A percentile compares a stretch with the other conserved stretches of the same genome.
Conservation (phyloP, 73 alveolate species). For the Paramecium sexaurelia region DNA sequence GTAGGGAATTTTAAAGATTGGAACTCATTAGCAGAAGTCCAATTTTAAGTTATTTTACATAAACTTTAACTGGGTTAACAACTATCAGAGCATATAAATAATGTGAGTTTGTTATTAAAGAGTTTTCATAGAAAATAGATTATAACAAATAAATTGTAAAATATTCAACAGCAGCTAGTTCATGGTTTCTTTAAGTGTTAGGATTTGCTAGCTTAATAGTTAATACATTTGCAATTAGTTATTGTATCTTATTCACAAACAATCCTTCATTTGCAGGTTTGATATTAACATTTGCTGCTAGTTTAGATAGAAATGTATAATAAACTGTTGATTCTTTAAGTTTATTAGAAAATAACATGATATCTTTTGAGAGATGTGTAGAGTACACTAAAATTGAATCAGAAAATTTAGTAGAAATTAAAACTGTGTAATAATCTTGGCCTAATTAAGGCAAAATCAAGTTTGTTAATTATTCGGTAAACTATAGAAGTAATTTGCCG, state of each 20-base stretch:
- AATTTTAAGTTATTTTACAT: conserved; percentile 79
- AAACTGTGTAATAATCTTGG: conserved; percentile 68
- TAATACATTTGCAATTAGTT: neutral
- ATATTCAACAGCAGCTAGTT: conserved; percentile 2
- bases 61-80: conserved; percentile 74
- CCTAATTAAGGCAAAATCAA: conserved; percentile 74
- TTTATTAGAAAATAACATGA: conserved; percentile 80
- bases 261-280: conserved; percentile 80
- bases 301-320: conserved; percentile 73
- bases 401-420: conserved; percentile 55
- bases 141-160: conserved; percentile 14
- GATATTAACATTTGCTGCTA: conserved; percentile 75
- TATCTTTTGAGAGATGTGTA: conserved; percentile 86
- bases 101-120: neutral
- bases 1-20: conserved; percentile 85
- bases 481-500: conserved; percentile 75
- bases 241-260: conserved; percentile 44
- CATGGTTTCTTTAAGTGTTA: conserved; percentile 30
- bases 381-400: conserved; percentile 76
- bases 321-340: conserved; percentile 77
- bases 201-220: conserved; percentile 12
- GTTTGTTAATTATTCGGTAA: conserved; percentile 75
- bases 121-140: conserved; percentile 47
- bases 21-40: conserved; percentile 85
- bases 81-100: conserved; percentile 80